These are phyloP conservation scores for Colletotrichum theobromicola DNA, from an alignment of 2,329 filamentous ascomycete genomes.

Conservation along the genomic window DNA sequence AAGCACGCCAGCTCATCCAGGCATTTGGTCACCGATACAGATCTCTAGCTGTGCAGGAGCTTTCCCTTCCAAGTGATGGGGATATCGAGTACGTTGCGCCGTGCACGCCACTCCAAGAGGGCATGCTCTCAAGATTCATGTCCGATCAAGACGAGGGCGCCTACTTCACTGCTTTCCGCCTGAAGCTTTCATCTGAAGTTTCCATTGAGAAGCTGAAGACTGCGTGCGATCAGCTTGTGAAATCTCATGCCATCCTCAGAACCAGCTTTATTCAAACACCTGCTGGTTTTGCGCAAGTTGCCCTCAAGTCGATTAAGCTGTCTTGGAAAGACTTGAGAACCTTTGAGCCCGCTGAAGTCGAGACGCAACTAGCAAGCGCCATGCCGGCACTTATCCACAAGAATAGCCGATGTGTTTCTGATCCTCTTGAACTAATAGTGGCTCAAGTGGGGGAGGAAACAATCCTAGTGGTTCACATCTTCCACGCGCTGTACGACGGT, in stretches of 20 bases:
- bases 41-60: conserved; percentile 51
- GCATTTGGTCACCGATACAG: conserved; percentile 69
- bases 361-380: conserved; percentile 36
- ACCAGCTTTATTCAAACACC: conserved; percentile 75
- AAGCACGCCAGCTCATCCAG: conserved; percentile 64
- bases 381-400: conserved; percentile 57
- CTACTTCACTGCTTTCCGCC: conserved; percentile 81
- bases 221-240: conserved; percentile 64
- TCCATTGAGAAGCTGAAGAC: conserved; percentile 52
- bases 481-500: conserved; percentile 89
- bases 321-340: conserved; percentile 47
- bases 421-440: conserved; percentile 58
- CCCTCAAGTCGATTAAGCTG: conserved; percentile 50
- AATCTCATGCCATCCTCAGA: conserved; percentile 68
- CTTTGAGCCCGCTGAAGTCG: conserved; percentile 31
- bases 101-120: conserved; percentile 86
- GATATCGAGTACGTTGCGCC: conserved; percentile 78
- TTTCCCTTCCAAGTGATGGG: conserved; percentile 15
- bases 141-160: conserved; percentile 56
- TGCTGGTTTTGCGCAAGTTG: conserved; percentile 79
- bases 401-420: conserved; percentile 53
- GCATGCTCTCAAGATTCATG: conserved; percentile 77
- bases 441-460: conserved; percentile 31
- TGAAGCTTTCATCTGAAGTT: conserved; percentile 53
- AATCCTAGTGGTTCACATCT: conserved; percentile 70